A percentile compares a stretch with the other conserved stretches of the same genome.
phyloP scores from a whole-genome alignment of 148 eudicot species.

The Fagopyrum esculentum region DNA sequence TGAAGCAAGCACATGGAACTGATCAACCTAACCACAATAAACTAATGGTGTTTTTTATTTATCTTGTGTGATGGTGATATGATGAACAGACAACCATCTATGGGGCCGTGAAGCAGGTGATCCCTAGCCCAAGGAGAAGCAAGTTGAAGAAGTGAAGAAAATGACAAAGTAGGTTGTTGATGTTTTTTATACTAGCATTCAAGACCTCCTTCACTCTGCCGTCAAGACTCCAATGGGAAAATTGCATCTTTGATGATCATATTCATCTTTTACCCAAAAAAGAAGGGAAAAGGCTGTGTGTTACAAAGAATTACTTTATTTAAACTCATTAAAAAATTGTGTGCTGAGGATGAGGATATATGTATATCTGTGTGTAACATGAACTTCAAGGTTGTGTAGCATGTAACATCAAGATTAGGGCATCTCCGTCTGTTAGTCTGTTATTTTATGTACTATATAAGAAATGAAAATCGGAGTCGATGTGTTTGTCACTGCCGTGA shows the following conservation, averaged over 20 bases:
- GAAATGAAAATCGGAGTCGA: too few species aligned
- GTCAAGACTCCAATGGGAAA: background rate
- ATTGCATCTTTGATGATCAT: background rate
- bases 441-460: background rate
- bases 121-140: constrained; percentile 25
- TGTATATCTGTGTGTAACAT: background rate
- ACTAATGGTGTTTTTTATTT: background rate
- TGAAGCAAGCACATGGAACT: background rate
- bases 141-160: constrained; percentile 25
- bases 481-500: too few species aligned
- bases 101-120: constrained; percentile 51
- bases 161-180: background rate
- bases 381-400: constrained; percentile 9
- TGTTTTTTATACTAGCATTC: background rate
- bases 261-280: background rate
- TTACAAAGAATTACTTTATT: background rate
- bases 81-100: constrained; percentile 36
- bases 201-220: background rate
- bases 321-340: background rate
- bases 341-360: background rate
- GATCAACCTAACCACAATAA: constrained; percentile 4
- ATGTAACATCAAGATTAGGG: background rate
- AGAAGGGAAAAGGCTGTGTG: background rate
- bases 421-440: background rate
- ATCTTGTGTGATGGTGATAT: background rate